Base-by-base conservation (phyloP, 2,329 filamentous ascomycete species). In the Claviceps purpurea region DNA sequence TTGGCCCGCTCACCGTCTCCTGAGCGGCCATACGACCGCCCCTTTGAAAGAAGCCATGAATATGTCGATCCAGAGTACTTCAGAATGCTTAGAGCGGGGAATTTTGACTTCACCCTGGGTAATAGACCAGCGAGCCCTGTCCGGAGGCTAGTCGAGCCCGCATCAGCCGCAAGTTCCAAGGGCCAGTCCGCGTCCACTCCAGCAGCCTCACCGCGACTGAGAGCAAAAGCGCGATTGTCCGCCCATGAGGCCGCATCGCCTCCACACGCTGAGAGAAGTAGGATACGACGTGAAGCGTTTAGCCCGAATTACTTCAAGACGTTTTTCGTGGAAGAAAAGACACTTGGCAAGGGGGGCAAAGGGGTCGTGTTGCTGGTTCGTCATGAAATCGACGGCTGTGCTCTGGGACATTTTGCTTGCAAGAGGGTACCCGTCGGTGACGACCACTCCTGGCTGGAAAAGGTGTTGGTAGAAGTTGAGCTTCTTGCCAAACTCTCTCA, bases 371-470 rank as follows among this genome's bases (percentile, higher is more conserved):
- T 98, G 47, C 75, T 97, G n/a, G 93, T 98, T 10, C 82, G 87
- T 54, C 93, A 98, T 68, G 78, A 95, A 58, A 81, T 98, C 53
- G 93, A 97, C 65, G 85, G 88, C 22, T 91, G 95, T 45, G 79
- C 83, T 37, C 74, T 98, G 1, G 93, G 93, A 1, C 79, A 93
- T 57, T 98, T 95, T 67, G 93, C 93, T 13, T 98, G 93, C 74
- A 98, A 98, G 69, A 82, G 94, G 46, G 90, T 98, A 0, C 94
- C 93, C 0, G 93, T 98, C 3, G 87, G 93, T 14, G 86, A 98
- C 62, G 88, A 97, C 61, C 91, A 96, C 62, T 82, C 84, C 55
- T 96, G 93, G 94, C 73, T 98, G 14, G 89, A 95, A 67, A 97
- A 96, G 68, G 78, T 97, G 2, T 73, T 98, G 50, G 78, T 93